phyloP scores from a whole-genome alignment of 306 rosid species.

The Pueraria montana region DNA sequence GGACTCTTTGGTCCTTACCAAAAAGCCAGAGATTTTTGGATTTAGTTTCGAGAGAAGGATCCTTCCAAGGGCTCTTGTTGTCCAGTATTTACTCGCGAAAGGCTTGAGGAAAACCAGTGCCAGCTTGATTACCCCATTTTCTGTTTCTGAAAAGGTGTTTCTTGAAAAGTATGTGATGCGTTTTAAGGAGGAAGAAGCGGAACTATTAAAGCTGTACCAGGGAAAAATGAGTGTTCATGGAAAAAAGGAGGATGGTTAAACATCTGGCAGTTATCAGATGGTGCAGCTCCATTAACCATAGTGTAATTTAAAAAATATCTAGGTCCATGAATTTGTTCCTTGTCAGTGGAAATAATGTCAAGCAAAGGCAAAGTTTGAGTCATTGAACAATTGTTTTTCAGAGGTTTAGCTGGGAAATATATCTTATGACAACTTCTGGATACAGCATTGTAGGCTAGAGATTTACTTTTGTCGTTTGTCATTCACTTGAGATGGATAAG shows the following conservation, averaged over 20 bases:
- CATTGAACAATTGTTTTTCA: background rate
- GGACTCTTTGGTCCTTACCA: background rate
- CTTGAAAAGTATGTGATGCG: background rate
- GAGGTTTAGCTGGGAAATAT: background rate
- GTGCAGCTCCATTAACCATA: no score
- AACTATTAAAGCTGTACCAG: background rate
- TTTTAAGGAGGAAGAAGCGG: background rate
- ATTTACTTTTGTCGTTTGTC: background rate
- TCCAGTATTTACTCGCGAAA: constrained; percentile 47
- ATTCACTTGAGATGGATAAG: background rate
- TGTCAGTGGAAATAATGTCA: background rate
- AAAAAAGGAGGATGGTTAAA: background rate
- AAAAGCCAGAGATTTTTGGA: background rate
- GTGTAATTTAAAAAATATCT: background rate
- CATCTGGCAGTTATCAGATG: no score
- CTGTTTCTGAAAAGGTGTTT: background rate
- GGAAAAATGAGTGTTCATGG: background rate
- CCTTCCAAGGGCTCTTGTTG: constrained; percentile 56
- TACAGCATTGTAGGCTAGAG: background rate
- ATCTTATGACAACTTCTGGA: background rate
- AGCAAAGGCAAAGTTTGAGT: background rate
- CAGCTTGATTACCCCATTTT: background rate
- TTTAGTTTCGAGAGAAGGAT: constrained; percentile 62
- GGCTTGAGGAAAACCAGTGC: constrained; percentile 46
- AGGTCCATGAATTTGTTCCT: background rate